Conservation (phyloP, 225 moss, liverwort and hornwort species). For the Rhytidiadelphus loreus region DNA sequence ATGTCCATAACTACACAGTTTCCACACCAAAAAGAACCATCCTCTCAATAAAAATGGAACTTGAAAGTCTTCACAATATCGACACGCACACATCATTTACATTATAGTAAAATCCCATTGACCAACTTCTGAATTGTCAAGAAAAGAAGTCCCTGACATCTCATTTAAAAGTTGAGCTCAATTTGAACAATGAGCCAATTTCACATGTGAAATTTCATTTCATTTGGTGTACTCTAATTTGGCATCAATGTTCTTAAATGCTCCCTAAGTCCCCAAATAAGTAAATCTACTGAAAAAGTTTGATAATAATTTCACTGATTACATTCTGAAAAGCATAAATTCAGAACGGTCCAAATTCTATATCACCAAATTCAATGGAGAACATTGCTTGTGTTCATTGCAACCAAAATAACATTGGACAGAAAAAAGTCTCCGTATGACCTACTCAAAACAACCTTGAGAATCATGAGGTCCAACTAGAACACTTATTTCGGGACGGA, state of each 20-base stretch:
- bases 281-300: background rate
- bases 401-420: background rate
- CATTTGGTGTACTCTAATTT: background rate
- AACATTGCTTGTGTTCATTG: background rate
- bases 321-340: background rate
- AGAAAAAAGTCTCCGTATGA: background rate
- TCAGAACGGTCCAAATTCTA: background rate
- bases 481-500: background rate
- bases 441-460: background rate
- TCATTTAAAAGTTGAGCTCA: background rate
- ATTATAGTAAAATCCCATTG: background rate
- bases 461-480: background rate
- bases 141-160: background rate
- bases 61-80: background rate
- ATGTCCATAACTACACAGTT: constrained; percentile 60
- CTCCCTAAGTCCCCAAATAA: background rate
- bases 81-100: background rate
- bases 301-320: background rate
- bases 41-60: background rate
- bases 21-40: background rate
- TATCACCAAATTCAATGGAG: background rate
- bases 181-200: background rate
- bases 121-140: background rate
- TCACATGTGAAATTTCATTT: background rate
- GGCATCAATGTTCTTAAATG: background rate